Percentiles rank a stretch among this genome's conserved stretches.
phyloP scores from a whole-genome alignment of 2,329 filamentous ascomycete genomes.

The Scedosporium dehoogii region DNA sequence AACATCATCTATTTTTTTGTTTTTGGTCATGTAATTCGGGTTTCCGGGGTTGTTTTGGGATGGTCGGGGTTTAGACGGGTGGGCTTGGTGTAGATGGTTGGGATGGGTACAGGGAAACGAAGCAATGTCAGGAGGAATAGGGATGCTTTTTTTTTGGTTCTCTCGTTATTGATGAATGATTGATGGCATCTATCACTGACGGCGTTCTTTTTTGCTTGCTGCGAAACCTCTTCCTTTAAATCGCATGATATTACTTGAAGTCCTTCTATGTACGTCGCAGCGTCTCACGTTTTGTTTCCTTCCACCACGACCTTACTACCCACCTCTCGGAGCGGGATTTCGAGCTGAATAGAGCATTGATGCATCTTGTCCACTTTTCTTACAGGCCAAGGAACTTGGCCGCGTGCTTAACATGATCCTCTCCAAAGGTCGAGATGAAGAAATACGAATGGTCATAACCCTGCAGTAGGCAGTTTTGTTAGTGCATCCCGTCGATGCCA shows the following conservation, averaged over 20 bases:
- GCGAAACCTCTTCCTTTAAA: neutral
- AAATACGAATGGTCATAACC: slow-evolving; percentile 97
- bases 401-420: slow-evolving; percentile 85
- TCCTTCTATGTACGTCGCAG: too few relatives aligned
- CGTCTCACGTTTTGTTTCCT: too few relatives aligned
- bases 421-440: slow-evolving; percentile 84
- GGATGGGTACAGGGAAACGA: too few relatives aligned
- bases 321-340: neutral
- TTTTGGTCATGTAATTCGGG: too few relatives aligned
- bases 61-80: too few relatives aligned
- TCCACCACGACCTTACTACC: neutral
- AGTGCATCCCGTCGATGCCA: neutral
- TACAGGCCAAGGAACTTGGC: slow-evolving; percentile 62
- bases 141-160: too few relatives aligned
- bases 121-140: too few relatives aligned
- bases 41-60: too few relatives aligned
- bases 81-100: too few relatives aligned
- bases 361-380: neutral
- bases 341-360: neutral
- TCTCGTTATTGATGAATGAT: too few relatives aligned
- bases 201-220: neutral
- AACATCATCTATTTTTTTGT: too few relatives aligned
- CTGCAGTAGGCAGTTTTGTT: slow-evolving; percentile 23
- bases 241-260: too few relatives aligned
- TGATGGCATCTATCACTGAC: neutral